phyloP scores from a whole-genome alignment of 2,329 filamentous ascomycete species.

The Nothopassalora personata region DNA sequence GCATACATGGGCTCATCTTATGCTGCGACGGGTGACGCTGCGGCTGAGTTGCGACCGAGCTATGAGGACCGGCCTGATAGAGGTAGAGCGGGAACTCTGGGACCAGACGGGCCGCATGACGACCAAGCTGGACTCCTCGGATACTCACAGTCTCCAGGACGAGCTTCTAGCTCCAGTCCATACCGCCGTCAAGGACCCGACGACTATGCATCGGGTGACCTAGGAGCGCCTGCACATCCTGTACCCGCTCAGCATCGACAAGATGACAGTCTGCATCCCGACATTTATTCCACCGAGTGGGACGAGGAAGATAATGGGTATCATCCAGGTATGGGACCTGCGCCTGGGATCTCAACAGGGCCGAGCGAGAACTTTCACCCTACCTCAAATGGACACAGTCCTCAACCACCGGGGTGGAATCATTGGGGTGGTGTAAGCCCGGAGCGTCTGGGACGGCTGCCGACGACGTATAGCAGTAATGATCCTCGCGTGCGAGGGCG shows the following conservation, averaged over 20 bases:
- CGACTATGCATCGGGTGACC: constrained; percentile 2
- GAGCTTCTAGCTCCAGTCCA: constrained; percentile 6
- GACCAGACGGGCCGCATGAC: constrained; percentile 20
- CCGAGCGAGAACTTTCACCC: constrained; percentile 16
- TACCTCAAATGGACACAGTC: constrained; percentile 9
- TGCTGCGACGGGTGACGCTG: constrained; percentile 17
- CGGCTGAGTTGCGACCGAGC: constrained; percentile 22
- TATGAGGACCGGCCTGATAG: constrained; percentile 6
- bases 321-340: constrained; percentile 23
- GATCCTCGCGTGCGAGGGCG: constrained; percentile 2
- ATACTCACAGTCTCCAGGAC: constrained; percentile 17
- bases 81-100: constrained; percentile 7
- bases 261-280: constrained; percentile 1
- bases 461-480: constrained; percentile 9
- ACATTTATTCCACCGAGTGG: constrained; percentile 16
- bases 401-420: constrained; percentile 13
- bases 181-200: constrained; percentile 11
- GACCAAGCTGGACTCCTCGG: constrained; percentile 26
- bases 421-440: constrained; percentile 10
- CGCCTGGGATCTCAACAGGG: constrained; percentile 8
- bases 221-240: background rate
- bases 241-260: constrained; percentile 1
- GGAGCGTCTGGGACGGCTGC: constrained; percentile 4
- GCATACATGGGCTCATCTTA: constrained; percentile 20
- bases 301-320: constrained; percentile 16